phyloP scores from a whole-genome alignment of 495 filamentous ascomycete species.

The Poronia punctata region DNA sequence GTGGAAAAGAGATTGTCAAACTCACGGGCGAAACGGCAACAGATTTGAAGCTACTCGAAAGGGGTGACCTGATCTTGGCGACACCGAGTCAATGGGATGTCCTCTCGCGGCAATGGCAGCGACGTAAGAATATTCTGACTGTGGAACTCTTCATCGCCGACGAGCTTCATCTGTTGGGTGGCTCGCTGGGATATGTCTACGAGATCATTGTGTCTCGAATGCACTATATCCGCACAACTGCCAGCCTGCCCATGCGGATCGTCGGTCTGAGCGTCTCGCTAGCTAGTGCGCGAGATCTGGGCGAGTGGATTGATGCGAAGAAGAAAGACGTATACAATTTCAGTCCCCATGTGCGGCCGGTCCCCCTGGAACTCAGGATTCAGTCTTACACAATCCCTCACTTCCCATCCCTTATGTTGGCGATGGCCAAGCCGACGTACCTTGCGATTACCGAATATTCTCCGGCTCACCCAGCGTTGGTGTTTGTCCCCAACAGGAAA shows the following conservation, averaged over 20 bases:
- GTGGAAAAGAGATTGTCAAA: slow-evolving; percentile 90
- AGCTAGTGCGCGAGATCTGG: slow-evolving; percentile 86
- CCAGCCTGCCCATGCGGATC: slow-evolving; percentile 76
- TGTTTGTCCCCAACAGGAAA: slow-evolving; percentile 90
- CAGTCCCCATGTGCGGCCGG: slow-evolving; percentile 79
- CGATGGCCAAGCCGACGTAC: slow-evolving; percentile 93
- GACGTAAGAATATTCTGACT: slow-evolving; percentile 87
- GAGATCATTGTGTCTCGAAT: slow-evolving; percentile 95
- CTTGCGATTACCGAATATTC: slow-evolving; percentile 78
- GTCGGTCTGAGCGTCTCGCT: slow-evolving; percentile 88
- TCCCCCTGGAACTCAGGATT: slow-evolving; percentile 88
- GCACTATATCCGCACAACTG: slow-evolving; percentile 90
- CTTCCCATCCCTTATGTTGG: slow-evolving; percentile 95
- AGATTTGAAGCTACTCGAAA: slow-evolving; percentile 83
- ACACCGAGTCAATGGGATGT: slow-evolving; percentile 95
- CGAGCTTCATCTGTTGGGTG: slow-evolving; percentile 94
- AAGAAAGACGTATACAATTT: slow-evolving; percentile 99
- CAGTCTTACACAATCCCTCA: slow-evolving; percentile 95
- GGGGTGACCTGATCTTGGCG: slow-evolving; percentile 84
- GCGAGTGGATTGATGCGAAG: slow-evolving; percentile 98
- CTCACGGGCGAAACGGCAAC: slow-evolving; percentile 88
- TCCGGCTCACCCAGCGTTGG: slow-evolving; percentile 76
- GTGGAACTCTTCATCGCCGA: slow-evolving; percentile 92
- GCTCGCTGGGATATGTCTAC: slow-evolving; percentile 81
- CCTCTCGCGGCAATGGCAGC: slow-evolving; percentile 90